A percentile compares a stretch with the other conserved stretches of the same genome.
Conservation (phyloP, 768 basidiomycete genomes). For the Mycena kentingensis region DNA sequence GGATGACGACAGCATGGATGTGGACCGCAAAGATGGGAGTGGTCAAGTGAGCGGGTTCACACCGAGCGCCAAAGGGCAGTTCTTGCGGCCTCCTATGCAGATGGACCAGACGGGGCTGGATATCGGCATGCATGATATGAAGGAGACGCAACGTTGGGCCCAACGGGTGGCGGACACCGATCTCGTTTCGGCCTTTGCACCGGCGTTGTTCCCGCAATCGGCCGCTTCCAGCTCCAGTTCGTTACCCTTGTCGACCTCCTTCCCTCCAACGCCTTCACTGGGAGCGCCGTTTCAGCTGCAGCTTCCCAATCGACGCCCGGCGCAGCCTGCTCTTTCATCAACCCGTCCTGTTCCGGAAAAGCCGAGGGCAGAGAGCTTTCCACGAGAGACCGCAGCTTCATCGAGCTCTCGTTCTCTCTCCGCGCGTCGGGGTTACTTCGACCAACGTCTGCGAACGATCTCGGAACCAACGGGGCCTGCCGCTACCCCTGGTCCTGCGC, state of each 20-base stretch:
- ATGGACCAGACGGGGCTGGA: slow-evolving; percentile 3
- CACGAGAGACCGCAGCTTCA: slow-evolving; percentile 10
- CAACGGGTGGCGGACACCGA: slow-evolving; percentile 20
- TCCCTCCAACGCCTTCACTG: neutral
- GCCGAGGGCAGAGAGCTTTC: neutral
- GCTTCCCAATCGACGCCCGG: slow-evolving; percentile 2
- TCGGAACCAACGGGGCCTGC: slow-evolving; percentile 21
- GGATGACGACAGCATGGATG: slow-evolving; percentile 17
- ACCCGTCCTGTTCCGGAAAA: too few species aligned
- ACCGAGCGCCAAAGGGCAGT: too few species aligned
- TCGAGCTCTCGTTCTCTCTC: slow-evolving; percentile 7
- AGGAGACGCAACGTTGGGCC: slow-evolving; percentile 18
- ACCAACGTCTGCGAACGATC: slow-evolving; percentile 26
- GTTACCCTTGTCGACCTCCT: neutral
- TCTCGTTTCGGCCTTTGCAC: slow-evolving; percentile 9
- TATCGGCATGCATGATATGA: neutral
- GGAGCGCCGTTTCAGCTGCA: slow-evolving; percentile 14
- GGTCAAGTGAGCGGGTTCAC: slow-evolving; percentile 5
- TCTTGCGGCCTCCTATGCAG: too few species aligned
- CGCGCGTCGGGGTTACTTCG: slow-evolving; percentile 18
- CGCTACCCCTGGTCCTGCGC: neutral
- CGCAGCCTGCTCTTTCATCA: too few species aligned
- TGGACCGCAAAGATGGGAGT: slow-evolving; percentile 3
- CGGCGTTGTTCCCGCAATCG: slow-evolving; percentile 3
- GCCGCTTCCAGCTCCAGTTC: neutral